Evolutionary conservation across 352 stramenopile species (phyloP).

Genomic region (Globisporangium solare): DNA sequence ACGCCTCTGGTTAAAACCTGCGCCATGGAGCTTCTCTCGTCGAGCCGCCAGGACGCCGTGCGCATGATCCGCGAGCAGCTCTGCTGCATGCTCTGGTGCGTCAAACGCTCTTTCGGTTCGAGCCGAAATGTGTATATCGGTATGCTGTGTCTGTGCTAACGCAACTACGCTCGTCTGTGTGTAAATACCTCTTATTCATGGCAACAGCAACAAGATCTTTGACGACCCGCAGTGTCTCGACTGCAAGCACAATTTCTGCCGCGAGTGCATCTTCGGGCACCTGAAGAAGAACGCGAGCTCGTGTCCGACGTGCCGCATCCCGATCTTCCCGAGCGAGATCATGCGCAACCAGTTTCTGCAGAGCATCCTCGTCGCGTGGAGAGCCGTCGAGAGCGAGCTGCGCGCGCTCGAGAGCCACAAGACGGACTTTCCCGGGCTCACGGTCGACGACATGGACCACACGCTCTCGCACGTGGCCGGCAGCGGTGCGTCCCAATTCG

Average conservation of each 20-base stretch:
- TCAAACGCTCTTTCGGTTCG: constrained; percentile 2
- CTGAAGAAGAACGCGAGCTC: constrained; percentile 48
- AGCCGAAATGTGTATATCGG: too few species aligned
- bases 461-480: constrained; percentile 23
- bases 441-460: constrained; percentile 27
- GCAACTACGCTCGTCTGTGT: background rate
- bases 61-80: constrained; percentile 79
- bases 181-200: constrained; percentile 3
- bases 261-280: constrained; percentile 63
- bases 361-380: constrained; percentile 78
- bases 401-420: constrained; percentile 29
- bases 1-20: too few species aligned
- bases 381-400: constrained; percentile 63
- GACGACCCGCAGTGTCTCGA: constrained; percentile 83
- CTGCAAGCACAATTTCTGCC: constrained; percentile 89
- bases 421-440: constrained; percentile 20
- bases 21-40: constrained; percentile 56
- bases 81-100: constrained; percentile 69
- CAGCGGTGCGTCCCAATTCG: constrained; percentile 4
- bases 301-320: constrained; percentile 70
- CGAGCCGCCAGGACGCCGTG: constrained; percentile 46
- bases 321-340: constrained; percentile 71
- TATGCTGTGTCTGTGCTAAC: background rate
- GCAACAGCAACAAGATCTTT: constrained; percentile 51
- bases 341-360: constrained; percentile 85